phyloP scores from a whole-genome alignment of 441 rosid species.

The Melastoma candidum region DNA sequence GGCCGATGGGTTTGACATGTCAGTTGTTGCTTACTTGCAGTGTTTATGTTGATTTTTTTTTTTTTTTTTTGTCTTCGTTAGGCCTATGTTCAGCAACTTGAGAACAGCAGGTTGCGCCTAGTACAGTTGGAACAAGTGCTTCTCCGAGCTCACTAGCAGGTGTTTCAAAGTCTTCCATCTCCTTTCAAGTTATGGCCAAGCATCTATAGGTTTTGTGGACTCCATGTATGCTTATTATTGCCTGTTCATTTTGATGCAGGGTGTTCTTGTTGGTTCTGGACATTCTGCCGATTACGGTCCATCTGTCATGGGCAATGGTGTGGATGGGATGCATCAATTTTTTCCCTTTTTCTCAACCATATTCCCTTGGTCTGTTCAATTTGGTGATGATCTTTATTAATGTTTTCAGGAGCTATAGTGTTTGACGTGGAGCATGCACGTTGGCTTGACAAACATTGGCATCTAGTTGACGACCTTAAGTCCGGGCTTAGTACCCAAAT shows the following conservation, averaged over 20 bases:
- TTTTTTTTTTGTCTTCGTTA: constrained; percentile 35
- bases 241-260: constrained; percentile 28
- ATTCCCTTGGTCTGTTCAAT: too few relatives aligned
- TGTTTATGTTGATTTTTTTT: not conserved
- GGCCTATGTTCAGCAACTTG: constrained; percentile 97
- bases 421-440: constrained; percentile 74
- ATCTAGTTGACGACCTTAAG: constrained; percentile 60
- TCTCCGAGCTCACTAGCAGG: constrained; percentile 73
- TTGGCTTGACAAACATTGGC: constrained; percentile 83
- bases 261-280: constrained; percentile 36
- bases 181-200: not conserved
- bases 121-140: constrained; percentile 81
- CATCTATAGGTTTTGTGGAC: not conserved
- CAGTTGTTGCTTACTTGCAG: too few relatives aligned
- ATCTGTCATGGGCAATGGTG: constrained; percentile 47
- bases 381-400: not conserved
- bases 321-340: constrained; percentile 10
- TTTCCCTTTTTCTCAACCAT: not conserved
- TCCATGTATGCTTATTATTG: not conserved
- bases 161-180: constrained; percentile 2
- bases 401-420: constrained; percentile 49
- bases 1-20: too few relatives aligned
- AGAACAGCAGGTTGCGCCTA: constrained; percentile 58
- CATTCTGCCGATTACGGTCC: constrained; percentile 38
- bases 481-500: constrained; percentile 54